Evolutionary conservation across 2,329 filamentous ascomycete genomes (phyloP).

Genomic region (Acephala macrosclerotiorum): DNA sequence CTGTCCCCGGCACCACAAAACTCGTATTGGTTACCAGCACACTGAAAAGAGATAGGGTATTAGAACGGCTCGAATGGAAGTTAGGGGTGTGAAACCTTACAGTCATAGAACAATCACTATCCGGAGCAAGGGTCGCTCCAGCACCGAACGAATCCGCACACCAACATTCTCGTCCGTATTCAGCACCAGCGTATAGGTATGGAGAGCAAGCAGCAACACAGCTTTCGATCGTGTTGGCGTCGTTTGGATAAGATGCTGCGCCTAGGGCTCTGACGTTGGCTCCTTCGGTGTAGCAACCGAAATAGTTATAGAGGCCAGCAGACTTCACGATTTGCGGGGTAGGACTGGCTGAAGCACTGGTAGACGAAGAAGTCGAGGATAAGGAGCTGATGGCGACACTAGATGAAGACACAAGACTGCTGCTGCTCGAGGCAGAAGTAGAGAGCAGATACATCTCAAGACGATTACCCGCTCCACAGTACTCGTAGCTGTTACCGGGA

Average conservation of each 20-base stretch:
- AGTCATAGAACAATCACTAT: slow-evolving; percentile 29
- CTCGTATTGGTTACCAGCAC: slow-evolving; percentile 40
- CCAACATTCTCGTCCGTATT: slow-evolving; percentile 40
- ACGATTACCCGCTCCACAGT: slow-evolving; percentile 44
- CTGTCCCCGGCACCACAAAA: slow-evolving; percentile 44
- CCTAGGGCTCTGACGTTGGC: slow-evolving; percentile 24
- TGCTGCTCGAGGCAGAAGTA: slow-evolving; percentile 22
- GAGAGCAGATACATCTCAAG: slow-evolving; percentile 20
- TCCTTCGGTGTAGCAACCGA: slow-evolving; percentile 37
- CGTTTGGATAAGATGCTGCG: slow-evolving; percentile 24
- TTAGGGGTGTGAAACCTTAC: not conserved
- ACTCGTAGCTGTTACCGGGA: slow-evolving; percentile 41
- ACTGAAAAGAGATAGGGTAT: slow-evolving; percentile 24
- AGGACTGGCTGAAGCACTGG: slow-evolving; percentile 20
- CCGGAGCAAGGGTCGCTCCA: slow-evolving; percentile 22
- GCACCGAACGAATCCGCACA: slow-evolving; percentile 41
- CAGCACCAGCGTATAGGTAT: slow-evolving; percentile 50
- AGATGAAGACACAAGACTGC: slow-evolving; percentile 6
- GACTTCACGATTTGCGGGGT: slow-evolving; percentile 32
- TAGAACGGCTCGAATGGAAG: not conserved
- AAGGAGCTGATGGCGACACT: too few species aligned
- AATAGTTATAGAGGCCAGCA: slow-evolving; percentile 32
- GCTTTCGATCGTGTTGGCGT: slow-evolving; percentile 27
- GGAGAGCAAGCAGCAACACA: slow-evolving; percentile 32
- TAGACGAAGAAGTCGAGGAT: not conserved